These are phyloP conservation scores for Tolypocladium cylindrosporum DNA, from an alignment of 2,329 filamentous ascomycete species.

Conservation along the genomic window DNA sequence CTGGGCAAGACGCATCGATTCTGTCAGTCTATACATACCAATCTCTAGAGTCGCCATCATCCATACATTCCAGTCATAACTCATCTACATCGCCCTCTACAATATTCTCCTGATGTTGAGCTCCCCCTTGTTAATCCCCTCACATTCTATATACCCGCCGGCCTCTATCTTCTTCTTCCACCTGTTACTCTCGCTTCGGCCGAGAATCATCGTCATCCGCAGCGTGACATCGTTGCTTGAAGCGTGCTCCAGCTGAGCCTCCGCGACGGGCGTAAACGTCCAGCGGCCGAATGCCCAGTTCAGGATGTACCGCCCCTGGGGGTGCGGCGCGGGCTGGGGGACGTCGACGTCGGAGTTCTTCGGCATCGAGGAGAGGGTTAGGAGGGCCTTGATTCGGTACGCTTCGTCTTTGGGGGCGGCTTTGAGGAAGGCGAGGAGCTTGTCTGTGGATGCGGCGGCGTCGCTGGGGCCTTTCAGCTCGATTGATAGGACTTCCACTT, in stretches of 20 bases:
- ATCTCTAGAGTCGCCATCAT: not conserved
- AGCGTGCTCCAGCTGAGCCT: constrained; percentile 36
- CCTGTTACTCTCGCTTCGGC: constrained; percentile 61
- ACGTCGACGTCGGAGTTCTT: constrained; percentile 40
- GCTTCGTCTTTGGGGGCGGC: constrained; percentile 83
- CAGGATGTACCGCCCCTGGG: constrained; percentile 61
- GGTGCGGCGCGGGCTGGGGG: constrained; percentile 19
- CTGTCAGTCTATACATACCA: not conserved
- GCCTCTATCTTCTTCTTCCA: constrained; percentile 66
- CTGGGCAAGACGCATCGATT: not conserved
- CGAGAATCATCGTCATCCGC: constrained; percentile 68
- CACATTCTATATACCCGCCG: constrained; percentile 42
- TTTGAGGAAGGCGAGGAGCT: constrained; percentile 58
- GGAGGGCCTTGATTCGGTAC: constrained; percentile 80
- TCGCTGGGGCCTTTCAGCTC: constrained; percentile 41
- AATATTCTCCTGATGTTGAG: constrained; percentile 43
- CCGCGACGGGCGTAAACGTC: constrained; percentile 62
- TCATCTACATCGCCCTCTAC: constrained; percentile 14
- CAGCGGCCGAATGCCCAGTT: constrained; percentile 98
- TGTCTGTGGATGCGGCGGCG: constrained; percentile 41
- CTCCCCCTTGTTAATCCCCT: constrained; percentile 32
- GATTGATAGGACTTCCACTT: constrained; percentile 88
- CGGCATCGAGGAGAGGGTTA: constrained; percentile 37
- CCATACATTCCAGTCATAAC: not conserved
- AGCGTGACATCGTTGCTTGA: constrained; percentile 46